Evolutionary conservation across 306 rosid genomes (phyloP).

Genomic region (Glycine soja): DNA sequence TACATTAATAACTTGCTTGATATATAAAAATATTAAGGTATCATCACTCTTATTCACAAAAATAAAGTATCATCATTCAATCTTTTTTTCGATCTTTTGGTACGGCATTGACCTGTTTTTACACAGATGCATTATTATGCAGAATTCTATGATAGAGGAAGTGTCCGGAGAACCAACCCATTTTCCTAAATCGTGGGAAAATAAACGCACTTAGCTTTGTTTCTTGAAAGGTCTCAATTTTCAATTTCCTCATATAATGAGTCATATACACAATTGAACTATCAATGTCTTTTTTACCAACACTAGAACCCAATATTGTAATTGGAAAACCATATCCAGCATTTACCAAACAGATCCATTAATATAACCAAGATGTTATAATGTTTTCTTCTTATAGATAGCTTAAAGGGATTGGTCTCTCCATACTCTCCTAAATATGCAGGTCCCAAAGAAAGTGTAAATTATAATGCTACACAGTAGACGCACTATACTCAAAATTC

Average conservation of each 20-base stretch:
- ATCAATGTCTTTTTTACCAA: conserved; percentile 33
- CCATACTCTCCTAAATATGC: conserved; percentile 35
- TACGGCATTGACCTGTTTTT: background rate
- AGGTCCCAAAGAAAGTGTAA: conserved; percentile 26
- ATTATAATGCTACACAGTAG: conserved; percentile 44
- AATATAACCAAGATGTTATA: conserved; percentile 20
- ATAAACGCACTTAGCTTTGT: background rate
- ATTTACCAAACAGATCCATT: conserved; percentile 47
- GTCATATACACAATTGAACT: background rate
- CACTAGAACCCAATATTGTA: conserved; percentile 17
- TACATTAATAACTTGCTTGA: too few relatives aligned
- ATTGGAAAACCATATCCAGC: conserved; percentile 46
- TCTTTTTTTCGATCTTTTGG: background rate
- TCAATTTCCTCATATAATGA: conserved; percentile 30
- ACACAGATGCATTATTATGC: background rate
- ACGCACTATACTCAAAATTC: conserved; percentile 12
- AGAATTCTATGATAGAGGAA: background rate
- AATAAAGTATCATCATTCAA: background rate
- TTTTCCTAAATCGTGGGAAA: conserved; percentile 1
- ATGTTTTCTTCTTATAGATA: conserved; percentile 42
- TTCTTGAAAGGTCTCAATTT: conserved; percentile 6
- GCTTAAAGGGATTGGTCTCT: conserved; percentile 35
- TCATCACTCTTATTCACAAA: too few relatives aligned
- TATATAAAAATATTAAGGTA: too few relatives aligned
- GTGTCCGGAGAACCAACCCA: background rate